Percentiles rank a stretch among this genome's conserved stretches.
Conservation (phyloP, 352 stramenopile species). For the Phytopythium chamaehyphon region DNA sequence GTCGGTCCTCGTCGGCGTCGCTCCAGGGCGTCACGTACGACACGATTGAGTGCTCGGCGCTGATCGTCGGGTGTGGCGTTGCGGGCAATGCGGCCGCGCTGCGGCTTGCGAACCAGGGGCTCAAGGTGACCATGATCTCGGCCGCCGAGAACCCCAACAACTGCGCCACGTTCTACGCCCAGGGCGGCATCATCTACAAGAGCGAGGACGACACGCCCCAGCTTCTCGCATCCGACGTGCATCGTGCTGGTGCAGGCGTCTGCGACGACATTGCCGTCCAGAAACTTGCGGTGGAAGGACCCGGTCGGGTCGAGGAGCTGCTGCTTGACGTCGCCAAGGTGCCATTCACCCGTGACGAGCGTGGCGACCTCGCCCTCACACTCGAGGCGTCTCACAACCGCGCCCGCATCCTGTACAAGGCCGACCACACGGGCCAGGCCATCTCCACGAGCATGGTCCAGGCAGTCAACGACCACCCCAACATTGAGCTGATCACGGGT, state of each 20-base stretch:
- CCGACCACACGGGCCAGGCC: conserved; percentile 90
- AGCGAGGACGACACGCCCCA: conserved; percentile 80
- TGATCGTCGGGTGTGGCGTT: conserved; percentile 78
- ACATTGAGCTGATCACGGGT: conserved; percentile 74
- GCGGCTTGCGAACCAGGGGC: conserved; percentile 62
- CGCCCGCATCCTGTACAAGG: conserved; percentile 92
- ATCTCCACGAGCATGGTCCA: conserved; percentile 91
- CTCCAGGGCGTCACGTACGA: conserved; percentile 25
- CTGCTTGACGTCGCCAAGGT: conserved; percentile 86
- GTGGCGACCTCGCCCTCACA: conserved; percentile 68
- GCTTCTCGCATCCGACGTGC: conserved; percentile 87
- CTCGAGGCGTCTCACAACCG: conserved; percentile 92
- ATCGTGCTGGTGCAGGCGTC: conserved; percentile 85
- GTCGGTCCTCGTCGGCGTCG: conserved; percentile 30
- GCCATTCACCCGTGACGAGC: conserved; percentile 82
- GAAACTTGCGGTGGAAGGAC: conserved; percentile 91
- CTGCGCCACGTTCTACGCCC: conserved; percentile 94
- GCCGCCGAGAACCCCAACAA: conserved; percentile 74
- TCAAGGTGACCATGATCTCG: conserved; percentile 80
- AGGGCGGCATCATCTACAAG: conserved; percentile 96
- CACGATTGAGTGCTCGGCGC: conserved; percentile 51
- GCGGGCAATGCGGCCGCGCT: conserved; percentile 73
- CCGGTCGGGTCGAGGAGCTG: conserved; percentile 85
- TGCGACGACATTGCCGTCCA: conserved; percentile 89
- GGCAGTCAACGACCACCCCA: conserved; percentile 79